Base-by-base conservation (phyloP, 163 green algal genomes). In the Volvox carteri region DNA sequence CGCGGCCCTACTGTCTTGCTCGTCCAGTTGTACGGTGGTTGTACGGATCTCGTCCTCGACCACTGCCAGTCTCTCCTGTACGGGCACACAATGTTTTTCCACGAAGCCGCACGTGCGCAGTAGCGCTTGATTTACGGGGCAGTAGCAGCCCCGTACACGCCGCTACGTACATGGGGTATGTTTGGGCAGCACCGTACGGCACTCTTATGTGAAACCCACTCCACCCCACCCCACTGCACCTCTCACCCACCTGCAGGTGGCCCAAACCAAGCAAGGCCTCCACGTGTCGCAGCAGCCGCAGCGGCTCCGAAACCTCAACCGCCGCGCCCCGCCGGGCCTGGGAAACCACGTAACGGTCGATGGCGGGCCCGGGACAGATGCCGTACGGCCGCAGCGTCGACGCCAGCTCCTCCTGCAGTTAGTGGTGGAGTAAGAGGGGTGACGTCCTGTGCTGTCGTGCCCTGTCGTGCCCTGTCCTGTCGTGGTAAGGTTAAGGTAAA, bases 311-410 rank as follows among this genome's bases (percentile, higher is more conserved):
- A 9, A 91, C 78, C 18, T 72, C 52, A 46, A 93, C 92, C 12
- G 88, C 80, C 12, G 94, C 87, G 1, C 89, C 92, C 37, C 94
- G 94, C 33, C 90, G 86, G 70, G 90, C 90, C 84, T 97, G 94
- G 42, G 86, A 93, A 1, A 97, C 93, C 19, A 96, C 86, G 52
- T 93, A 95, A 16, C 91, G 78, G 72, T 96, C 93, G 2, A 96
- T 74, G 0, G 84, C 92, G 16, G 93, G 62, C 0, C 79, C 78
- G 5, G 92, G 92, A 28, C 93, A 89, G 56, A 96, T 89, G 68
- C 93, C 92, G 23, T 87, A 92, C 0, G 76, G 72, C 21, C 79
- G 52, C 42, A 96, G 91, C 65, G 85, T 44, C 6, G 60, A 37
- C 9, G 92, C 88, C 78, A 95, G 86, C 37, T 92, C 78, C 18